A percentile compares a stretch with the other conserved stretches of the same genome.
These are phyloP conservation scores for Hirsutella thompsonii DNA, from an alignment of 2,329 filamentous ascomycete genomes.

Conservation along the genomic window DNA sequence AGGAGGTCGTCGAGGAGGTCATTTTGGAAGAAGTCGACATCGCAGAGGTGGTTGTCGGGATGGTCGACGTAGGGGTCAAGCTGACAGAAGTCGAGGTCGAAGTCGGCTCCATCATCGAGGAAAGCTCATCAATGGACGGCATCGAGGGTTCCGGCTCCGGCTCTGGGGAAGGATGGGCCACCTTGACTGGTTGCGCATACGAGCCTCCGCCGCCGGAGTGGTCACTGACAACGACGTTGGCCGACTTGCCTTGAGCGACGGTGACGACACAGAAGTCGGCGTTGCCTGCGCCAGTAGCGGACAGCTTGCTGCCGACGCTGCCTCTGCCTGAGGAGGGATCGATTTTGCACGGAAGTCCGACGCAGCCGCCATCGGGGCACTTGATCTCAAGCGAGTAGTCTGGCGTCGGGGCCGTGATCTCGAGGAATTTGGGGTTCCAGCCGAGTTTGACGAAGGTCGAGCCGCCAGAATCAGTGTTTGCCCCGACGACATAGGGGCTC, in stretches of 20 bases:
- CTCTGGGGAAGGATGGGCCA: background rate
- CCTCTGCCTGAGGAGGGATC: conserved; percentile 46
- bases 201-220: conserved; percentile 15
- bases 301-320: conserved; percentile 41
- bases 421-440: conserved; percentile 63
- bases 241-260: conserved; percentile 50
- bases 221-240: conserved; percentile 52
- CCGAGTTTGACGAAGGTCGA: conserved; percentile 63
- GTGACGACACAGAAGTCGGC: conserved; percentile 67
- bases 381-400: conserved; percentile 53
- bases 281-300: conserved; percentile 50
- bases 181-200: background rate
- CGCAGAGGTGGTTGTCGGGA: background rate
- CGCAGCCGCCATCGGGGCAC: conserved; percentile 53
- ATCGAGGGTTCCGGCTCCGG: background rate
- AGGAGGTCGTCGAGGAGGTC: background rate
- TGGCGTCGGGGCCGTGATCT: conserved; percentile 55
- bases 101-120: background rate
- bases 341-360: conserved; percentile 63
- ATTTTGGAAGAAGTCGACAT: background rate
- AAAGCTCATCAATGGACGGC: background rate
- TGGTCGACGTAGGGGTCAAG: background rate
- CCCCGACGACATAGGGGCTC: conserved; percentile 63
- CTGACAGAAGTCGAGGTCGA: background rate
- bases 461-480: conserved; percentile 53